These are phyloP conservation scores for Osmanthus fragrans DNA, from an alignment of 257 asterid species.

Conservation along the genomic window DNA sequence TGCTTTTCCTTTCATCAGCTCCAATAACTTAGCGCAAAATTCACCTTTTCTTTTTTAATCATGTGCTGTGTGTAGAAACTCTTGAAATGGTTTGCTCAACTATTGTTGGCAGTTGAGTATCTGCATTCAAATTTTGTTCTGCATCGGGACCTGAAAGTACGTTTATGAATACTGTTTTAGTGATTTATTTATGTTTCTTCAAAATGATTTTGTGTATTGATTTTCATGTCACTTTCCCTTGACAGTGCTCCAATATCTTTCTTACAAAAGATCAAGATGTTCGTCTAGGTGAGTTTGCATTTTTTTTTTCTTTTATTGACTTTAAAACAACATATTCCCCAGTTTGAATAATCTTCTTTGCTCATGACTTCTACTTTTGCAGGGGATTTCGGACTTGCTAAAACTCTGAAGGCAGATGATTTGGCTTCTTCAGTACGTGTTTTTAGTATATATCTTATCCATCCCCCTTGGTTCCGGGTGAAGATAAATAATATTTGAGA, in stretches of 20 bases:
- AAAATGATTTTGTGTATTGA: slow-evolving; percentile 25
- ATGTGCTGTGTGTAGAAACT: slow-evolving; percentile 60
- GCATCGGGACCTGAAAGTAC: slow-evolving; percentile 94
- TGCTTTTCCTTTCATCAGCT: neutral
- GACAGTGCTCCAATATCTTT: slow-evolving; percentile 97
- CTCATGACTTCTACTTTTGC: slow-evolving; percentile 24
- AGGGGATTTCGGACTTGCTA: slow-evolving; percentile 99
- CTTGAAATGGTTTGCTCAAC: slow-evolving; percentile 91
- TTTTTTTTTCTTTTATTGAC: slow-evolving; percentile 21
- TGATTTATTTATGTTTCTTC: slow-evolving; percentile 18
- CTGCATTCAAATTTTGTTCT: slow-evolving; percentile 93
- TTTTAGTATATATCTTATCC: slow-evolving; percentile 18
- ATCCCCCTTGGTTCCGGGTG: slow-evolving; percentile 10
- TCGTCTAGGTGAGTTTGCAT: slow-evolving; percentile 73
- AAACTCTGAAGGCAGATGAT: slow-evolving; percentile 95
- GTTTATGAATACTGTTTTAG: slow-evolving; percentile 8
- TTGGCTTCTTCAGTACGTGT: slow-evolving; percentile 95
- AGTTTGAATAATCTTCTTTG: slow-evolving; percentile 11
- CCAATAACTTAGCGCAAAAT: neutral
- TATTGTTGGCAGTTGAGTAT: slow-evolving; percentile 90
- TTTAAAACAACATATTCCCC: slow-evolving; percentile 7
- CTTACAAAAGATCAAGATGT: slow-evolving; percentile 92
- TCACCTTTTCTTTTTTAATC: slow-evolving; percentile 11
- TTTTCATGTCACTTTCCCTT: slow-evolving; percentile 21
- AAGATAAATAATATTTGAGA: neutral